Percentiles rank a stretch among this genome's conserved stretches.
These are phyloP conservation scores for Calonectria honghensis DNA, from an alignment of 2,329 filamentous ascomycete genomes.

Conservation along the genomic window DNA sequence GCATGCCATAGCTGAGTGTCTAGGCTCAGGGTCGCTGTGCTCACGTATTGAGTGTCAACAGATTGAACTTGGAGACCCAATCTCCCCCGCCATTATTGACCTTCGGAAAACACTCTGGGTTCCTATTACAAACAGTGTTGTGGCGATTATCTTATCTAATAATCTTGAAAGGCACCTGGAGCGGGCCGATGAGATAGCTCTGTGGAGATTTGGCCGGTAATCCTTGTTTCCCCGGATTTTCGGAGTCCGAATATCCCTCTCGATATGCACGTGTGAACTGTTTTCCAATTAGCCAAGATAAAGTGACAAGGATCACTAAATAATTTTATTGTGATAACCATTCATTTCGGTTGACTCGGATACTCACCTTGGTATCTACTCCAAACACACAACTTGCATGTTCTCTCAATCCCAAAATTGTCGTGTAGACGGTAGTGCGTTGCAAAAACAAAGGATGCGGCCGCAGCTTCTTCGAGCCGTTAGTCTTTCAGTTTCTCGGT, in stretches of 20 bases:
- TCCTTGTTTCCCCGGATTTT: neutral
- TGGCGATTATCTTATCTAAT: too few species aligned
- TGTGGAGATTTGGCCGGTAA: neutral
- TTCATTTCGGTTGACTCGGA: neutral
- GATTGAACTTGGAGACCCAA: too few species aligned
- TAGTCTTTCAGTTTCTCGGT: neutral
- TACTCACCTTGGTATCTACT: neutral
- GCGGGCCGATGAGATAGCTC: neutral
- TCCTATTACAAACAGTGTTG: too few species aligned
- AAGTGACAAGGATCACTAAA: neutral
- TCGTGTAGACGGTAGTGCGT: neutral
- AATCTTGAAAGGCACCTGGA: neutral
- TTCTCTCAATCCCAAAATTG: too few species aligned
- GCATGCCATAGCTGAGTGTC: too few species aligned
- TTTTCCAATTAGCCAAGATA: neutral
- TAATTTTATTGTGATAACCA: neutral
- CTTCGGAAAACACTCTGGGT: too few species aligned
- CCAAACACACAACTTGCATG: neutral
- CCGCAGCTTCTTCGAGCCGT: neutral
- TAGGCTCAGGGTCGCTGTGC: neutral
- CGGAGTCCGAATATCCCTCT: neutral
- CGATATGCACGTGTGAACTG: neutral
- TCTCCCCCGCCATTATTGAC: too few species aligned
- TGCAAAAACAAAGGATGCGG: neutral
- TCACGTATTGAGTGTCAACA: neutral